A percentile compares a stretch with the other conserved stretches of the same genome.
Evolutionary conservation across 306 rosid genomes (phyloP).

Genomic region (Lathyrus oleraceus): DNA sequence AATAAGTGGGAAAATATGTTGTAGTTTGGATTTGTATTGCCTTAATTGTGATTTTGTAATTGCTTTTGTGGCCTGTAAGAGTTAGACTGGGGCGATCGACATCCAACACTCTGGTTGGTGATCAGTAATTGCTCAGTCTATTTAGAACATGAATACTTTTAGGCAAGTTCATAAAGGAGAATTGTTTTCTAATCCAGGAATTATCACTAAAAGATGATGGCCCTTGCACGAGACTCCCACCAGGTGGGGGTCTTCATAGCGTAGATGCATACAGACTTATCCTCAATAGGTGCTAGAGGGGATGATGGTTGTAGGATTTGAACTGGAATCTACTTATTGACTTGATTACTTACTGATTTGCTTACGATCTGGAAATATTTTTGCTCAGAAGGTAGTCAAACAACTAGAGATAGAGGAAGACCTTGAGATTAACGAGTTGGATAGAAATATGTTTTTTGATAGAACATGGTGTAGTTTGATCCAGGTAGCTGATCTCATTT

Average conservation of each 20-base stretch:
- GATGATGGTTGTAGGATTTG: not conserved
- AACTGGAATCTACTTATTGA: not conserved
- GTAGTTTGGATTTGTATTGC: slow-evolving; percentile 1
- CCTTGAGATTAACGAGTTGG: no score
- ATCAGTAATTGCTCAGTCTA: not conserved
- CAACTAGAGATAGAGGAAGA: no score
- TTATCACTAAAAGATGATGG: not conserved
- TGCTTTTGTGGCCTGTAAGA: not conserved
- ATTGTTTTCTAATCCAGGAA: not conserved
- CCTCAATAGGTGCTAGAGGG: not conserved
- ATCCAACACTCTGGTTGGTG: slow-evolving; percentile 21
- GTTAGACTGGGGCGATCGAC: not conserved
- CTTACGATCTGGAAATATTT: not conserved
- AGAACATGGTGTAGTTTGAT: no score
- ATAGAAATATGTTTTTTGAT: no score
- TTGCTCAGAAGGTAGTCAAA: not conserved
- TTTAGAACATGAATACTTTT: not conserved
- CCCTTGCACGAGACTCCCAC: not conserved
- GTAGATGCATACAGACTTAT: not conserved
- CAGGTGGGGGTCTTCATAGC: not conserved
- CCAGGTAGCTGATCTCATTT: no score
- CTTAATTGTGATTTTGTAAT: not conserved
- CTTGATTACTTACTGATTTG: not conserved
- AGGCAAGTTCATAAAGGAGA: not conserved
- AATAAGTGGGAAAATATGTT: not conserved